Base-by-base conservation (phyloP, 805 yeast species). In the Geotrichum ghanense region DNA sequence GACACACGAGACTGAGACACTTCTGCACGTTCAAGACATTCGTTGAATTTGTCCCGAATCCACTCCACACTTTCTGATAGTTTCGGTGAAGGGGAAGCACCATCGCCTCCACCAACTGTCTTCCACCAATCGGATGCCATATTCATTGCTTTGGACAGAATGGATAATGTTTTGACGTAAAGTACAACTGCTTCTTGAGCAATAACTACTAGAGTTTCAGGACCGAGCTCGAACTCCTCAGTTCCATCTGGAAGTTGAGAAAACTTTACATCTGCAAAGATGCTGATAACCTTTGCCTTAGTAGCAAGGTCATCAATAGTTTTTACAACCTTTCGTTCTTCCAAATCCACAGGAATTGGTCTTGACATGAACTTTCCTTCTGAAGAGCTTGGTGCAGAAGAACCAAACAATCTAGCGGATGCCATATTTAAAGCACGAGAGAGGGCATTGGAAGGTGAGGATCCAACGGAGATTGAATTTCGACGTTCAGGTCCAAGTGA, bases 261-360 rank as follows among this genome's bases (percentile, higher is more conserved):
- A 56, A 81, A 86, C 63, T 92, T 92, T 22, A 87, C 88, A 54
- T 88, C 95, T 0, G 97, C 97, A 68, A 82, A 88, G 25, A 87
- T 70, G 52, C 81, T 79, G 19, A 92, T 79, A 0, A 95, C 95
- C 59, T 88, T 92, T 0, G 95, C 87, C 66, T 87, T 88, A 0
- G 96, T 87, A 2, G 95, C 87, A 41, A 87, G 66, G 1, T 78
- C 70, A 61, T 88, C 95, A 49, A 89, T 68, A 47, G 72, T 59
- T 42, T 53, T 55, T 22, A 60, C 45, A 22, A 63, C 52, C 45
- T 48, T 51, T 26, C 56, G 52, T 51, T 60, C 65, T 16, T 55
- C 60, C n/a, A 35, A 19, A 14, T 53, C 57, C 19, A 55, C 45
- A 7, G 56, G 54, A 25, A 52, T 46, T 22, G 58, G 45, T 42